Evolutionary conservation across 1,284 basidiomycete genomes (phyloP), one percentile per base, ranked within the genome.

Genomic region (Phylloporus sp.): DNA sequence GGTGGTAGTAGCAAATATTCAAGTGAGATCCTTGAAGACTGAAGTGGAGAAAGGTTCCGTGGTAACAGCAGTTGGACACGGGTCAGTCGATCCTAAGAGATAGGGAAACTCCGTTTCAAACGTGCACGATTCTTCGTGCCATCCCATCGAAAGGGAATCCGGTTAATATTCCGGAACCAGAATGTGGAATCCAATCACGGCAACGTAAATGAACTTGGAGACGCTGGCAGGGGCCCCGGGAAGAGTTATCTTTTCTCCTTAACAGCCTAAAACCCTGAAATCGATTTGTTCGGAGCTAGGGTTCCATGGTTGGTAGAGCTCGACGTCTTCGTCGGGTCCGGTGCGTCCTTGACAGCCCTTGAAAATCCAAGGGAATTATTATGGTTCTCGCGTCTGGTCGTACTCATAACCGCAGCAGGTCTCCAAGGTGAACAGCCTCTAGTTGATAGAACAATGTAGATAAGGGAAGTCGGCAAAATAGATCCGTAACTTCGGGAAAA

Each of bases 11-110:
- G 83, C 82, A 84, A 84, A 83, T 83, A 83, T 81, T 81, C 80
- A 79, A 81, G 79, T 81, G 80, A 80, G 81, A 83, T 76, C 81
- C 81, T 82, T 80, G 81, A 82, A 81, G 81, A 83, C 83, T 84
- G 83, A 84, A 84, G 82, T 84, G 83, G 83, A 82, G 83, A 84
- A 84, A 82, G 83, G 82, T 84, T 84, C 81, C 83, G 80, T 83
- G 82, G 78, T 81, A 83, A 84, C 82, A 56, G 56, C 56, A 47
- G 56, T 56, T 56, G 56, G 56, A 56, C 56, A 47, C 44, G 56
- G 56, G 56, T 56, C 44, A 56, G 56, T 56, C 54, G 40, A 56
- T 56, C 54, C 54, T 56, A 56, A 56, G 54, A 44, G 20, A 31
- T 56, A 56, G 54, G 54, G 54, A 32, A 56, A 46, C 29, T 56